These are phyloP conservation scores for Plectranthus barbatus DNA, from an alignment of 257 asterid genomes.

Conservation along the genomic window DNA sequence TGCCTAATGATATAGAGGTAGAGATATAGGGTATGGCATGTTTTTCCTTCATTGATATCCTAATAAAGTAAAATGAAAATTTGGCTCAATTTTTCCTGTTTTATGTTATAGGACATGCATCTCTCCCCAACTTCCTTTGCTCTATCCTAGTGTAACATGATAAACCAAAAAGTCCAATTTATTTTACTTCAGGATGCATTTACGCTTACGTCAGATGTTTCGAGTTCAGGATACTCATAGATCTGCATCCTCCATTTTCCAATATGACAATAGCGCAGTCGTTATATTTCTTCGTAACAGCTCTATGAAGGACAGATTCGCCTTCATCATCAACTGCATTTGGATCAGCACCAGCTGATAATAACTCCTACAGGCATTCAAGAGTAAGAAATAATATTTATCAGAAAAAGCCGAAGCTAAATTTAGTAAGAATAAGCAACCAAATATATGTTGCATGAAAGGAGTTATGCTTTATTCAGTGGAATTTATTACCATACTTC, in stretches of 20 bases:
- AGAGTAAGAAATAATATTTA: constrained; percentile 7
- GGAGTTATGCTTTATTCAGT: neutral
- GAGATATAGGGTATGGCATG: neutral
- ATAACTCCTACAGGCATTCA: constrained; percentile 58
- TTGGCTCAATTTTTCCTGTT: neutral
- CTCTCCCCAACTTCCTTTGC: neutral
- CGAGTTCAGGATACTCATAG: constrained; percentile 82
- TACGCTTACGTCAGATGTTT: constrained; percentile 80
- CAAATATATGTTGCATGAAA: neutral
- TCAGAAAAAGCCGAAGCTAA: constrained; percentile 1
- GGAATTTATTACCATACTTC: neutral
- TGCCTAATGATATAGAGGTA: neutral
- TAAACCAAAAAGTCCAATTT: constrained; percentile 2
- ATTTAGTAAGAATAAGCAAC: neutral
- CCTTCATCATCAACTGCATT: constrained; percentile 98
- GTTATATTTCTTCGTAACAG: constrained; percentile 84
- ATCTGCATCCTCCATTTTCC: constrained; percentile 96
- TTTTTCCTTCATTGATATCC: constrained; percentile 1
- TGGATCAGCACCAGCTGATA: constrained; percentile 96
- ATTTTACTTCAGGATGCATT: constrained; percentile 17
- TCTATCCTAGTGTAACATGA: neutral
- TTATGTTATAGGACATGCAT: neutral
- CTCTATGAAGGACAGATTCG: constrained; percentile 98
- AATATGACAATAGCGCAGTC: constrained; percentile 86
- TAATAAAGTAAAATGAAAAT: neutral